These are phyloP conservation scores for Leccinum subtestaceum DNA, from an alignment of 768 basidiomycete genomes.

Conservation along the genomic window DNA sequence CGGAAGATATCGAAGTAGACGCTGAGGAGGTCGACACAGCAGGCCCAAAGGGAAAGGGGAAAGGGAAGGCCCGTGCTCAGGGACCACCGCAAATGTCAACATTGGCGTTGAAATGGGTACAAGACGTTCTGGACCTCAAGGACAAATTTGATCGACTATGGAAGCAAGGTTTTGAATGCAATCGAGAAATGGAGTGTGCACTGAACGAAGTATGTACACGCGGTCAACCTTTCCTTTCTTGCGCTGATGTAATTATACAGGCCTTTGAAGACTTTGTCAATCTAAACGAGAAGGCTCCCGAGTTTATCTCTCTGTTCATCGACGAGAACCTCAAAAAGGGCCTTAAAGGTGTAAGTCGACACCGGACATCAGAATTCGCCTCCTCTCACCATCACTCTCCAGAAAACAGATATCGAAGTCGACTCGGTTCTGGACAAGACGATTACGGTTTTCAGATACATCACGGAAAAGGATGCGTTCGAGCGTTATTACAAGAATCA, in stretches of 20 bases:
- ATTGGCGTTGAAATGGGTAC: conserved; percentile 87
- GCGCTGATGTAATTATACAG: conserved; percentile 39
- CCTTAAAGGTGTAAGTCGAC: conserved; percentile 76
- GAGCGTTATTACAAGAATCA: conserved; percentile 98
- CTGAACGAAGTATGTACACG: conserved; percentile 72
- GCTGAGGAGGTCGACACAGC: conserved; percentile 36
- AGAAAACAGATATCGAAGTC: conserved; percentile 96
- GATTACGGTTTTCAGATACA: conserved; percentile 90
- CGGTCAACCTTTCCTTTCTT: neutral
- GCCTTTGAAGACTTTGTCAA: conserved; percentile 94
- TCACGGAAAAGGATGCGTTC: conserved; percentile 95
- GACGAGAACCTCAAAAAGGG: conserved; percentile 96
- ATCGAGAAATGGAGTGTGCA: conserved; percentile 75
- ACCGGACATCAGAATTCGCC: neutral
- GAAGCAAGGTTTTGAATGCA: conserved; percentile 63
- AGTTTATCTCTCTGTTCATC: conserved; percentile 94
- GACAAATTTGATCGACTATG: conserved; percentile 84
- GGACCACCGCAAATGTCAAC: conserved; percentile 41
- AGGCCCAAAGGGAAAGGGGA: conserved; percentile 49
- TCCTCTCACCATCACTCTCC: conserved; percentile 1
- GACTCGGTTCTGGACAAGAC: conserved; percentile 91
- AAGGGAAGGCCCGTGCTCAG: conserved; percentile 50
- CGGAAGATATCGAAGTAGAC: conserved; percentile 35
- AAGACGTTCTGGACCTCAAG: conserved; percentile 86
- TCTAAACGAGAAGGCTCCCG: conserved; percentile 79